Evolutionary conservation across 345 rosid species (phyloP), one percentile per base, ranked within the genome.

Genomic region (Turnera subulata): DNA sequence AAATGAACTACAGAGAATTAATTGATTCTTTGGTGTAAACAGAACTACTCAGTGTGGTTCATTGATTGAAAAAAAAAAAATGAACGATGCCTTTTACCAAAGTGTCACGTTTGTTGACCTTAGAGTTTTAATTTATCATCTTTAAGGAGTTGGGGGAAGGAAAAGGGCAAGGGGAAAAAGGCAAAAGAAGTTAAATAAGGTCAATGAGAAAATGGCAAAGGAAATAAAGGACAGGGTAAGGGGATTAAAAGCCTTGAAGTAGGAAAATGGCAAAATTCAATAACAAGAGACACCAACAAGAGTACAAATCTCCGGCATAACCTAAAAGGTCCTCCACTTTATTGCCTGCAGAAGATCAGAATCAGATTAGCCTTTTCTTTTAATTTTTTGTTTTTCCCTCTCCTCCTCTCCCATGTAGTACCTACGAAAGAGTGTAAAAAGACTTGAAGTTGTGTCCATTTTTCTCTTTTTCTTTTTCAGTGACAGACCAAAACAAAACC

Each of bases 121-220:
- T 33, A 17, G 16, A 40, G 5, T 21, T 47, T 33, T 50, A 25
- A 39, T 23, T 22, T 25, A 1, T 0, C 24, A 11, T 20, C 5
- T n/a, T 14, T 21, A 20, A 5, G 17, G 17, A 32, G 18, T 6
- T 11, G 25, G 46, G 39, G 8, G 18, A 35, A 59, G 57, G 23
- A 15, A 5, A 19, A 13, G 26, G 60, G 56, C 20, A 23, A 22
- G 16, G 16, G 39, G 55, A 59, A 59, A 52, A 13, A 10, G 56
- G 50, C 60, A 53, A 46, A 60, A 2, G 42, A 45, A 26, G 15
- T n/a, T n/a, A 25, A 46, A 18, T 47, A 58, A 46, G 26, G 48
- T 35, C 70, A 68, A 47, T 29, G 6, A 50, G 64, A 73, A 68
- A 46, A 64, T 1, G 71, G 78, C 68, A 53, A 65, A 25, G 23